A percentile compares a stretch with the other conserved stretches of the same genome.
Conservation (phyloP, 768 basidiomycete species). For the Nidularia pulvinata region DNA sequence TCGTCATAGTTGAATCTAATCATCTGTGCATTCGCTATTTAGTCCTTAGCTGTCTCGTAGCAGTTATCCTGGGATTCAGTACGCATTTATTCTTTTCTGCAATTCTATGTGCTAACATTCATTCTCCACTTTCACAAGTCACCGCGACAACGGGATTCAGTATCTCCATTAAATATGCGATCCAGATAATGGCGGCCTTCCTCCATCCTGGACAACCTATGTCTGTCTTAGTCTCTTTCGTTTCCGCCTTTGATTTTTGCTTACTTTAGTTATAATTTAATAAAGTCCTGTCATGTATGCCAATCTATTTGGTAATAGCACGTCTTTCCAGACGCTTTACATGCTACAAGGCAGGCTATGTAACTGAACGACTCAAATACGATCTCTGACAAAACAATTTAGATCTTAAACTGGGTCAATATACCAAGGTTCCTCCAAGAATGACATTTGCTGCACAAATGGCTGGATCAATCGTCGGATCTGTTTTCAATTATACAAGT, state of each 20-base stretch:
- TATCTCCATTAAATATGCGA: slow-evolving; percentile 46
- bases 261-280: neutral
- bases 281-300: slow-evolving; percentile 53
- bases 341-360: slow-evolving; percentile 40
- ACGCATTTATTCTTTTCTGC: slow-evolving; percentile 5
- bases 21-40: neutral
- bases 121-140: neutral
- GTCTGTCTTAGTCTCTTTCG: slow-evolving; percentile 17
- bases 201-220: slow-evolving; percentile 47
- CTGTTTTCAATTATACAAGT: slow-evolving; percentile 53
- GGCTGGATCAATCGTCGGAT: slow-evolving; percentile 47
- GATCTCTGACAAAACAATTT: neutral
- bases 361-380: neutral
- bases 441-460: slow-evolving; percentile 48
- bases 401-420: slow-evolving; percentile 53
- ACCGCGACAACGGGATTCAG: slow-evolving; percentile 24
- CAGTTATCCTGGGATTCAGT: slow-evolving; percentile 42
- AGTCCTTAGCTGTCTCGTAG: slow-evolving; percentile 29
- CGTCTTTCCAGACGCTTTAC: slow-evolving; percentile 49
- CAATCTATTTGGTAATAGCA: slow-evolving; percentile 52
- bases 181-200: slow-evolving; percentile 51
- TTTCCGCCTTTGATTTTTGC: neutral
- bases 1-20: neutral
- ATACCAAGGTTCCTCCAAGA: slow-evolving; percentile 51
- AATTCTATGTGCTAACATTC: slow-evolving; percentile 1